These are phyloP conservation scores for Pseudevernia furfuracea DNA, from an alignment of 495 filamentous ascomycete genomes.

Conservation along the genomic window DNA sequence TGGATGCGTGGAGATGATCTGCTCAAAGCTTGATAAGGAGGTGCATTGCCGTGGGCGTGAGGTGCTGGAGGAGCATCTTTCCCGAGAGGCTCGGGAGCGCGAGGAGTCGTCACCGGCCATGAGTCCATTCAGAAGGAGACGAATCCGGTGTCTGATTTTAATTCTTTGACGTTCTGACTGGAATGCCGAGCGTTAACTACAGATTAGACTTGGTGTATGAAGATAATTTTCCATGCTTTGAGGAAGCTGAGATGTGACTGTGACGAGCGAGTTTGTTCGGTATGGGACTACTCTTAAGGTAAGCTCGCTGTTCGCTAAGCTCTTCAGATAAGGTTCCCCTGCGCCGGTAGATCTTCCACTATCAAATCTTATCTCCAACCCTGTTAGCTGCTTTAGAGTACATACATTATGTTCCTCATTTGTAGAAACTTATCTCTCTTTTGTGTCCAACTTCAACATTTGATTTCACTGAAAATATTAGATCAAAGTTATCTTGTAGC, in stretches of 20 bases:
- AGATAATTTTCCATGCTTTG: no score
- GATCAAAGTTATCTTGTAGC: background rate
- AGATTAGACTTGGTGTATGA: background rate
- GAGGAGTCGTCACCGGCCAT: background rate
- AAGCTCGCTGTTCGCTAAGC: no score
- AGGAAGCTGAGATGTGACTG: background rate
- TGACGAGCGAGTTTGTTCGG: background rate
- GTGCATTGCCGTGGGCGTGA: background rate
- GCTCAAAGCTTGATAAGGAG: conserved; percentile 13
- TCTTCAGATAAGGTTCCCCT: background rate
- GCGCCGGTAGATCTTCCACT: background rate
- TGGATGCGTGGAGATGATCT: conserved; percentile 44
- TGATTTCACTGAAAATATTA: background rate
- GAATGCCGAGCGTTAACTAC: no score
- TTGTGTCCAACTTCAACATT: background rate
- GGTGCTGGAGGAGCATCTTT: conserved; percentile 5
- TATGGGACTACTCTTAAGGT: background rate
- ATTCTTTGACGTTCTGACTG: background rate
- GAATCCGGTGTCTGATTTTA: background rate
- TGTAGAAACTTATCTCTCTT: background rate
- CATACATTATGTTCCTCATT: no score
- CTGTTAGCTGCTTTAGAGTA: background rate
- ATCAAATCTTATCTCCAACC: background rate
- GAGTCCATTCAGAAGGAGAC: background rate
- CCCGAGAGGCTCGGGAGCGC: conserved; percentile 14